Evolutionary conservation across 805 yeast genomes (phyloP).

Genomic region (Komagataella populi): DNA sequence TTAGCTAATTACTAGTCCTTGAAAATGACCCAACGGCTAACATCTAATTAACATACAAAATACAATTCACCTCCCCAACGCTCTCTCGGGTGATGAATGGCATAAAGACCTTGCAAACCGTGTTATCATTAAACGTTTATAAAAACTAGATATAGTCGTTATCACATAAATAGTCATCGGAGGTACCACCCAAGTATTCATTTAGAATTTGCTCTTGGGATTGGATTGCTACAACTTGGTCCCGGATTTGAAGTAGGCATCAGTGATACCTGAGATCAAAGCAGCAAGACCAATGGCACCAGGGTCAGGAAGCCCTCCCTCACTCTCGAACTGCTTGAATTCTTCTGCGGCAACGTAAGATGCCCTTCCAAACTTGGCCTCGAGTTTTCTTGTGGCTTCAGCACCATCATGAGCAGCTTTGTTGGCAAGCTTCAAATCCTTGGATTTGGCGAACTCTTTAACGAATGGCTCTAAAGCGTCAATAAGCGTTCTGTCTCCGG

Average conservation of each 20-base stretch:
- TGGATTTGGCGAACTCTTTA: conserved; percentile 35
- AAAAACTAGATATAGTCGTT: neutral
- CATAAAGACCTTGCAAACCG: neutral
- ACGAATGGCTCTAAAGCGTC: conserved; percentile 87
- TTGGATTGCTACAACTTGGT: neutral
- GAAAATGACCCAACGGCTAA: too few relatives aligned
- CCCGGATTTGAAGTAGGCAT: neutral
- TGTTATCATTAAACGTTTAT: neutral
- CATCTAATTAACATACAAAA: too few relatives aligned
- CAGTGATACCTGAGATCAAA: conserved; percentile 12
- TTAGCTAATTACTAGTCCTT: too few relatives aligned
- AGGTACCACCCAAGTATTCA: neutral
- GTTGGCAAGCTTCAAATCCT: conserved; percentile 46
- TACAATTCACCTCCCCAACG: too few relatives aligned
- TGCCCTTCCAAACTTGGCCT: conserved; percentile 89
- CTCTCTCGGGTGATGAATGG: too few relatives aligned
- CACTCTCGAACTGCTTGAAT: conserved; percentile 30
- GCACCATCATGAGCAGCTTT: conserved; percentile 67
- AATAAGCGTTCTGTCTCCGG: conserved; percentile 79
- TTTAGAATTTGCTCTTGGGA: neutral
- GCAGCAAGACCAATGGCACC: conserved; percentile 79
- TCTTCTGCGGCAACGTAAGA: conserved; percentile 66
- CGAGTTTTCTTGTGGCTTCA: conserved; percentile 54
- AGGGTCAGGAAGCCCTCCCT: conserved; percentile 84
- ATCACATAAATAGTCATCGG: neutral